phyloP scores from a whole-genome alignment of 495 filamentous ascomycete genomes.

The Durotheca rogersii region DNA sequence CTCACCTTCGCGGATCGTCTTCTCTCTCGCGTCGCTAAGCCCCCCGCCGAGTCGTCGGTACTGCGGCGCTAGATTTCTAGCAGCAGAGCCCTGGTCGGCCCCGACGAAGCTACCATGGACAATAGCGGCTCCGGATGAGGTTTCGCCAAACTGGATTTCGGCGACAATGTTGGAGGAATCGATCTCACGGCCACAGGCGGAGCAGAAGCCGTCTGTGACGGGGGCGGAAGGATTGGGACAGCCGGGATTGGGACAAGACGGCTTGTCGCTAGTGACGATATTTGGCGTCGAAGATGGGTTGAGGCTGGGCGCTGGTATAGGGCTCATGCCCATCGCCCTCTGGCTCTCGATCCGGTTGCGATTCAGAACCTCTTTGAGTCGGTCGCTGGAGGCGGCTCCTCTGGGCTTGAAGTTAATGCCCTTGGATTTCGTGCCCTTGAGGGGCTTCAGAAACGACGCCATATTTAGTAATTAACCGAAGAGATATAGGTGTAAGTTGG shows the following conservation, averaged over 20 bases:
- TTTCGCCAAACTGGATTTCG: constrained; percentile 88
- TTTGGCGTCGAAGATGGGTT: constrained; percentile 10
- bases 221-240: constrained; percentile 36
- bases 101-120: constrained; percentile 87
- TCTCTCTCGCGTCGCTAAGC: constrained; percentile 58
- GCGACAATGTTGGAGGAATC: constrained; percentile 84
- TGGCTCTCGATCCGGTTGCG: constrained; percentile 30
- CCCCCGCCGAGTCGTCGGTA: constrained; percentile 44
- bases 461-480: constrained; percentile 11
- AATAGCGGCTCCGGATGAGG: constrained; percentile 77
- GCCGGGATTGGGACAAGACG: constrained; percentile 31
- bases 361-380: constrained; percentile 34
- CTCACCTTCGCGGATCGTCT: constrained; percentile 67
- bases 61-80: constrained; percentile 51
- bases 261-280: constrained; percentile 18
- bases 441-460: constrained; percentile 32
- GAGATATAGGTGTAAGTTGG: constrained; percentile 1
- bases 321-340: constrained; percentile 27
- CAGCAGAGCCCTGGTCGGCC: constrained; percentile 66
- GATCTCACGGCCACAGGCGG: constrained; percentile 77
- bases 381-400: constrained; percentile 22
- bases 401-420: constrained; percentile 28
- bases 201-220: constrained; percentile 64
- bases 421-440: constrained; percentile 17
- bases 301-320: constrained; percentile 13